These are phyloP conservation scores for Suillus lakei DNA, from an alignment of 768 basidiomycete genomes.

Conservation along the genomic window DNA sequence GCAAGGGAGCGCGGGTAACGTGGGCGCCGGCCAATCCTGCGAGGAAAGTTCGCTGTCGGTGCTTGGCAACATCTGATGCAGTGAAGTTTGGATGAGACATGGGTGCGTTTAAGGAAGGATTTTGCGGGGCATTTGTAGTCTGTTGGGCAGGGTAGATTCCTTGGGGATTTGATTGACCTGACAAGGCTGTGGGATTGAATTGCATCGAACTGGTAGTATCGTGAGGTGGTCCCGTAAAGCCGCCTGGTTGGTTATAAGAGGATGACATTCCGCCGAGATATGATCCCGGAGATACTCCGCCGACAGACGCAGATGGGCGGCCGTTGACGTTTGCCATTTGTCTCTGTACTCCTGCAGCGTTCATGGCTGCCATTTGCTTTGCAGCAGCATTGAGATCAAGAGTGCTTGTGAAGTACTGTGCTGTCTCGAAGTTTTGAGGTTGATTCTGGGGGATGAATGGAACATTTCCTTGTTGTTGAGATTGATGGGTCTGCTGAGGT, in stretches of 20 bases:
- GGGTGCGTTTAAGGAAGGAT: conserved; percentile 48
- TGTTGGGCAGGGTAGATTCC: conserved; percentile 44
- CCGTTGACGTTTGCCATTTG: conserved; percentile 63
- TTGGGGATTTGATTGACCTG: conserved; percentile 49
- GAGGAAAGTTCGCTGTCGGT: conserved; percentile 66
- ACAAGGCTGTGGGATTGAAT: conserved; percentile 39
- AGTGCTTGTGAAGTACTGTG: conserved; percentile 47
- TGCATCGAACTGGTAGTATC: conserved; percentile 46
- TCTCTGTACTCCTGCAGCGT: conserved; percentile 52
- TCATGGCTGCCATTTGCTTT: conserved; percentile 84
- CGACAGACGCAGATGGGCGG: conserved; percentile 42
- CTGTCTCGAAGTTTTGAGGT: conserved; percentile 35
- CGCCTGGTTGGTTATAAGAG: conserved; percentile 29
- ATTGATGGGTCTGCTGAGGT: conserved; percentile 21
- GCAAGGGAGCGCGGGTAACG: conserved; percentile 65
- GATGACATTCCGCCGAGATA: conserved; percentile 64
- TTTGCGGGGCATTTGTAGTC: conserved; percentile 34
- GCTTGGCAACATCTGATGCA: conserved; percentile 46
- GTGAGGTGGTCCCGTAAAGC: conserved; percentile 46
- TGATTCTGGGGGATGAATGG: conserved; percentile 24
- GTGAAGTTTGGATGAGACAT: conserved; percentile 41
- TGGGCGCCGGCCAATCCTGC: conserved; percentile 63
- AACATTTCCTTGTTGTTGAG: conserved; percentile 17
- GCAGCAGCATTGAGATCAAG: conserved; percentile 70
- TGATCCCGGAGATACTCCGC: conserved; percentile 71